Base-by-base conservation (phyloP, 148 eudicot species). In the Rhododendron kiyosumense region DNA sequence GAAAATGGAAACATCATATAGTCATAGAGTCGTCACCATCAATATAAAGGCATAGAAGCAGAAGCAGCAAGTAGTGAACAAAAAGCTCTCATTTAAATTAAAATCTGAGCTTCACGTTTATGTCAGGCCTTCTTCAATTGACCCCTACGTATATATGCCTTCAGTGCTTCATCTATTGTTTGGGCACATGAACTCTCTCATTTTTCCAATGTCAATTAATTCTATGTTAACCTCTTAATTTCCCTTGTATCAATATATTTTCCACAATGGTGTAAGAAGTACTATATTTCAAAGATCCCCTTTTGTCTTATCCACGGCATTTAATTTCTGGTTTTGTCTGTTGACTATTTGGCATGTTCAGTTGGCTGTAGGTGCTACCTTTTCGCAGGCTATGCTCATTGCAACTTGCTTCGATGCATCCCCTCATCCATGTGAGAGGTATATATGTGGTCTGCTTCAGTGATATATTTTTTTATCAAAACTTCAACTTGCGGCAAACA, bases 91-190 rank as follows among this genome's bases (percentile, higher is more conserved):
- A 82, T 63, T 82, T 82, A 83, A 83, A 13, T 13, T 38, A 17
- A 83, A 65, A 49, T 15, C 85, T 83, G 77, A 83, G 36, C 76
- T 63, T 83, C 85, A 83, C 57, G 57, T 65, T 63, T 65, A 65
- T 83, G 57, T n/a, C 85, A 83, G 57, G 77, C 6, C 38, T 41
- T 43, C 85, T 83, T 83, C 77, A 65, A 83, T 82, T 30, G 63
- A 52, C 24, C 38, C 36, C 38, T 8, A 2, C 41, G 26, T 46
- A 5, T 5, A 74, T 41, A 41, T 36, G 71, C 73, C 84, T 38
- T 0, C 43, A 34, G 46, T 81, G 32, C 83, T 80, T 51, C 83
- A 80, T 51, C 83, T 81, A 32, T 32, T 61, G 15, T 18, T 48
- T 61, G 46, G 3, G 59, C 67, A 52, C 67, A 74, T 82, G 84